Evolutionary conservation across 768 basidiomycete species (phyloP), one percentile per base, ranked within the genome.

Genomic region (Roridomyces roridus): DNA sequence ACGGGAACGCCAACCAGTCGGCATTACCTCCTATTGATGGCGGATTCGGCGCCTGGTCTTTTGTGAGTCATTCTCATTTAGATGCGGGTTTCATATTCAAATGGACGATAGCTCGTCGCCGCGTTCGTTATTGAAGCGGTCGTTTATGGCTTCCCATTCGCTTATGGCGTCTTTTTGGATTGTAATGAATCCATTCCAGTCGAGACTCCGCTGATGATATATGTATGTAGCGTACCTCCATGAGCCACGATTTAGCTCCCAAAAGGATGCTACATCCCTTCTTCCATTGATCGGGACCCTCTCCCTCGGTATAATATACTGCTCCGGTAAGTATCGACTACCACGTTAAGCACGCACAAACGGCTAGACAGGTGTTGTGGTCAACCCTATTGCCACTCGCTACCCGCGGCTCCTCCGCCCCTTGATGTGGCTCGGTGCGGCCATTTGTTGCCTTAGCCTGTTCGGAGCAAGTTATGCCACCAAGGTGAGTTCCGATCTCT

Each of bases 251-350:
- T 68, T 59, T 36, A 37, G 41, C n/a, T 54, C 60, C 4, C 67
- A 70, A 29, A 37, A 51, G 2, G 51, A 59, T 34, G 67, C 70
- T 11, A 25, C 46, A 20, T 50, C 53, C 5, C 52, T 69, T 18
- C 60, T 72, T 12, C 70, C 70, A 3, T 46, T 72, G 14, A 61
- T 70, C 40, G 70, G 70, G n/a, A 66, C 62, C 1, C 59, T 68
- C 5, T 60, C 64, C 7, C 58, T 65, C 36, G 69, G 70, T 3
- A 62, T 70, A 42, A 69, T 68, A 5, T 72, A 69, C 52, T 70
- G 68, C 28, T 63, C 68, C 20, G 66, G 69, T 69, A 44, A 18
- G 26, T 31, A 14, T 31, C 26, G 26, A 5, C 9, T 9, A 18
- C 28, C 12, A 35, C 28, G 10, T 26, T 20, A 6, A 34, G 15